These are phyloP conservation scores for Pichia deserticola DNA, from an alignment of 805 yeast genomes.

Conservation along the genomic window DNA sequence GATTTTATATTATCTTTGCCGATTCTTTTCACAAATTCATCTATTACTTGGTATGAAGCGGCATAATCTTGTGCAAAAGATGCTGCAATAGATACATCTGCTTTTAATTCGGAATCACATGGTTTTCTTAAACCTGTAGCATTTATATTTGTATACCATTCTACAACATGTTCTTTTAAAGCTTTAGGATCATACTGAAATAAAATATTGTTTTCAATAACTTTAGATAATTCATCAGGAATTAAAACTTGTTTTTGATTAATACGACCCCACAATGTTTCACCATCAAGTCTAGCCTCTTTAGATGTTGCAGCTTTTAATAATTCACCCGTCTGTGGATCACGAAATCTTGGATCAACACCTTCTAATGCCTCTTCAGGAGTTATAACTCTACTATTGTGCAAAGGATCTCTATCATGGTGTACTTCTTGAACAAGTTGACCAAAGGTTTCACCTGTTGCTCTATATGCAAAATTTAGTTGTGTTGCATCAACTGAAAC, in stretches of 20 bases:
- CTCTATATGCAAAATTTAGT: slow-evolving; percentile 29
- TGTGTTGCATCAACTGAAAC: slow-evolving; percentile 20
- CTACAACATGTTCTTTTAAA: slow-evolving; percentile 49
- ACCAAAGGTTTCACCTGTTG: slow-evolving; percentile 36
- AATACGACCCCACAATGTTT: slow-evolving; percentile 50
- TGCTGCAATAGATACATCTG: slow-evolving; percentile 76
- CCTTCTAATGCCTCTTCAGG: slow-evolving; percentile 30
- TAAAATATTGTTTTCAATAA: slow-evolving; percentile 58
- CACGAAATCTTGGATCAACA: slow-evolving; percentile 27
- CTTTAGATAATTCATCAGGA: slow-evolving; percentile 49
- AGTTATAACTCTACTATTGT: slow-evolving; percentile 29
- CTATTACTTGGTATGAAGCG: slow-evolving; percentile 53
- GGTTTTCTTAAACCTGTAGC: slow-evolving; percentile 45
- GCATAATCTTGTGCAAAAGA: slow-evolving; percentile 78
- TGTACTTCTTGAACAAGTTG: slow-evolving; percentile 33
- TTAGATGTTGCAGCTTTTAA: slow-evolving; percentile 35
- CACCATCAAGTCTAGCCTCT: slow-evolving; percentile 51
- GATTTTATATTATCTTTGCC: slow-evolving; percentile 55
- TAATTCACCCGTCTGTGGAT: slow-evolving; percentile 25
- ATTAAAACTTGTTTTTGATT: slow-evolving; percentile 45
- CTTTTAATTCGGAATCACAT: slow-evolving; percentile 38
- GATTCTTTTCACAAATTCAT: slow-evolving; percentile 54
- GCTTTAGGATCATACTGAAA: slow-evolving; percentile 54
- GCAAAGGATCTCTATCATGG: slow-evolving; percentile 28
- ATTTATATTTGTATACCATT: slow-evolving; percentile 32